These are phyloP conservation scores for Neoboletus magnificus DNA, from an alignment of 768 basidiomycete genomes.

Conservation along the genomic window DNA sequence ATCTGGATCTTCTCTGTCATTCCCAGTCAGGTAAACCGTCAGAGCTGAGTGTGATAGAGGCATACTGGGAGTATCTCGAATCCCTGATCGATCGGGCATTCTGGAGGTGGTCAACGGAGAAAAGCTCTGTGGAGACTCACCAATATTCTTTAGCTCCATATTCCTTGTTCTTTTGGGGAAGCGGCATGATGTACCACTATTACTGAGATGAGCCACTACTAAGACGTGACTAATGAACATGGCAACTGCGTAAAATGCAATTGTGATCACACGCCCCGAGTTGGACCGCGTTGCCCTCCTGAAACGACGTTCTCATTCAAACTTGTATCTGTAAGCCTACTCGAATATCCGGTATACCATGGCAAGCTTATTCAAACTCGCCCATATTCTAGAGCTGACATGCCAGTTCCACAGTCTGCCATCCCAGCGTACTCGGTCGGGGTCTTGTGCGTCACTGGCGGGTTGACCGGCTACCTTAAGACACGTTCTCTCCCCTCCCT, in stretches of 20 bases:
- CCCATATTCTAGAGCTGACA: slow-evolving; percentile 16
- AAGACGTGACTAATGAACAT: neutral
- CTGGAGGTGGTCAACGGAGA: neutral
- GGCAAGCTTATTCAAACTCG: slow-evolving; percentile 24
- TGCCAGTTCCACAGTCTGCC: slow-evolving; percentile 55
- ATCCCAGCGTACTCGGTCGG: slow-evolving; percentile 80
- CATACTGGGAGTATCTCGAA: slow-evolving; percentile 63
- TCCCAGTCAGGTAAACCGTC: slow-evolving; percentile 3
- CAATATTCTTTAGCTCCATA: slow-evolving; percentile 70
- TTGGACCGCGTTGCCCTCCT: neutral
- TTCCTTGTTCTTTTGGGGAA: slow-evolving; percentile 65
- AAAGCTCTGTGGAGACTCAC: slow-evolving; percentile 35
- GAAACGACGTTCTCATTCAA: neutral
- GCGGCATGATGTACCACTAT: slow-evolving; percentile 20
- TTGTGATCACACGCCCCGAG: slow-evolving; percentile 13
- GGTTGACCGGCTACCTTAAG: slow-evolving; percentile 65
- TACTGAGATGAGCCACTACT: too few species aligned
- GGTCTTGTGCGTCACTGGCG: slow-evolving; percentile 71
- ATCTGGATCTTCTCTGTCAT: slow-evolving; percentile 53
- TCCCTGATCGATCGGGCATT: slow-evolving; percentile 46
- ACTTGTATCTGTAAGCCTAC: slow-evolving; percentile 21
- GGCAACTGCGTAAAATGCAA: neutral
- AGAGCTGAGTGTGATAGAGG: slow-evolving; percentile 4
- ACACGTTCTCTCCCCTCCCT: slow-evolving; percentile 80
- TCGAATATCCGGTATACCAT: slow-evolving; percentile 18